Conservation (phyloP, 1,284 basidiomycete genomes). For the Malassezia vespertilionis region DNA sequence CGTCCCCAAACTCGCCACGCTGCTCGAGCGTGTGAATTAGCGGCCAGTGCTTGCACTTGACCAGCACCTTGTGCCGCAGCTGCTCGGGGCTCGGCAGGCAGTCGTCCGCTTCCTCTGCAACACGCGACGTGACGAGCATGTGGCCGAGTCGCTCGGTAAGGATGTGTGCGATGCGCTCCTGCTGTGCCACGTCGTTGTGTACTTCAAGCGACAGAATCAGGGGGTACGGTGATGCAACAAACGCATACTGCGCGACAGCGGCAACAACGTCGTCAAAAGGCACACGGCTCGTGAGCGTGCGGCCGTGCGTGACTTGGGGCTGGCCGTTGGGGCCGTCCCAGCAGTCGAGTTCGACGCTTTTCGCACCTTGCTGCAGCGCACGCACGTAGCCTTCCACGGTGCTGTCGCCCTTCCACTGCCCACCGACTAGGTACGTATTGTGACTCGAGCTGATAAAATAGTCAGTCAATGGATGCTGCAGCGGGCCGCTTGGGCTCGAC, state of each 20-base stretch:
- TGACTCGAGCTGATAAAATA: slow-evolving; percentile 91
- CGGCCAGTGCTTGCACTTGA: slow-evolving; percentile 55
- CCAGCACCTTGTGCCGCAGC: slow-evolving; percentile 65
- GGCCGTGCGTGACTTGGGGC: slow-evolving; percentile 64
- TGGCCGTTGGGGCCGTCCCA: slow-evolving; percentile 65
- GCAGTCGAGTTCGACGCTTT: slow-evolving; percentile 76
- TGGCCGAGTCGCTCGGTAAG: slow-evolving; percentile 70
- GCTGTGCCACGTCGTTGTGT: slow-evolving; percentile 71
- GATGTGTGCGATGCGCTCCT: slow-evolving; percentile 68
- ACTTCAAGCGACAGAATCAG: slow-evolving; percentile 90
- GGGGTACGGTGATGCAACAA: slow-evolving; percentile 83
- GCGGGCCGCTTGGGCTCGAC: slow-evolving; percentile 18
- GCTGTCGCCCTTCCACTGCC: slow-evolving; percentile 82
- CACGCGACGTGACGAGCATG: slow-evolving; percentile 50
- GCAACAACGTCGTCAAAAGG: slow-evolving; percentile 71
- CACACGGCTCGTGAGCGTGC: slow-evolving; percentile 79
- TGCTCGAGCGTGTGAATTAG: neutral
- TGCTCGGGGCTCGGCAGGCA: slow-evolving; percentile 74
- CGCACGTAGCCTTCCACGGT: slow-evolving; percentile 93
- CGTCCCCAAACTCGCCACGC: neutral
- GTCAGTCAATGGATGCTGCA: slow-evolving; percentile 72
- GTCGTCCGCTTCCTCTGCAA: slow-evolving; percentile 37
- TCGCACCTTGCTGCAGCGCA: slow-evolving; percentile 75
- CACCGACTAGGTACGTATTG: slow-evolving; percentile 91
- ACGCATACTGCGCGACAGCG: slow-evolving; percentile 83